Evolutionary conservation across 306 rosid species (phyloP).

Genomic region (Sphenostylis stenocarpa): DNA sequence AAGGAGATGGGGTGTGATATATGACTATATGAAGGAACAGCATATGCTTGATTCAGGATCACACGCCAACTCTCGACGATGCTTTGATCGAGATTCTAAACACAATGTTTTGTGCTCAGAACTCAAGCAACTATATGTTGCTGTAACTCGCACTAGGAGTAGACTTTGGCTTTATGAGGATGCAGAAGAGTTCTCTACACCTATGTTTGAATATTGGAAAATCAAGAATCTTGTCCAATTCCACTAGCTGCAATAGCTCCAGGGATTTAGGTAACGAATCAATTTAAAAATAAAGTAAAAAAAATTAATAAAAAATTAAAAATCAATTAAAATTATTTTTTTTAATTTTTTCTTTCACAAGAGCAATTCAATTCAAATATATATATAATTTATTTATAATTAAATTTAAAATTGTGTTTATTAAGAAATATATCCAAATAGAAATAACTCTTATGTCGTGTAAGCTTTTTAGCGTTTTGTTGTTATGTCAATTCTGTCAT

Average conservation of each 20-base stretch:
- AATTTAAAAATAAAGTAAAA: too few species aligned
- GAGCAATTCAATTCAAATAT: too few species aligned
- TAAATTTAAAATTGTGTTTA: too few species aligned
- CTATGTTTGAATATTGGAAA: constrained; percentile 63
- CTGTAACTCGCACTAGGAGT: constrained; percentile 60
- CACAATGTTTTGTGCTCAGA: constrained; percentile 71
- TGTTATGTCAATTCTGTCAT: too few species aligned
- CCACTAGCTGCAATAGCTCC: constrained; percentile 20
- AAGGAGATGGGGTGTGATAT: constrained; percentile 61
- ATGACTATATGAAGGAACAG: constrained; percentile 54
- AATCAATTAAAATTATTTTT: too few species aligned
- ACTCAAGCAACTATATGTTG: constrained; percentile 66
- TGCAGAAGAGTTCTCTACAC: constrained; percentile 31
- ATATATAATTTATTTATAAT: too few species aligned
- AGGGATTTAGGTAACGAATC: too few species aligned
- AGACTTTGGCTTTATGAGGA: constrained; percentile 67
- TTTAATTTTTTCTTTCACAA: too few species aligned
- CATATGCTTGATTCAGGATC: constrained; percentile 40
- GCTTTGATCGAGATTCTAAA: constrained; percentile 31
- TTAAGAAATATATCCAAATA: too few species aligned
- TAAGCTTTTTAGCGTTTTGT: too few species aligned
- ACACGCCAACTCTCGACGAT: not conserved
- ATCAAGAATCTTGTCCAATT: constrained; percentile 52
- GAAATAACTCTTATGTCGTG: too few species aligned
- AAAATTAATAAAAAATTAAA: too few species aligned